These are phyloP conservation scores for Orbilia javanica DNA, from an alignment of 2,329 filamentous ascomycete species.

Conservation along the genomic window DNA sequence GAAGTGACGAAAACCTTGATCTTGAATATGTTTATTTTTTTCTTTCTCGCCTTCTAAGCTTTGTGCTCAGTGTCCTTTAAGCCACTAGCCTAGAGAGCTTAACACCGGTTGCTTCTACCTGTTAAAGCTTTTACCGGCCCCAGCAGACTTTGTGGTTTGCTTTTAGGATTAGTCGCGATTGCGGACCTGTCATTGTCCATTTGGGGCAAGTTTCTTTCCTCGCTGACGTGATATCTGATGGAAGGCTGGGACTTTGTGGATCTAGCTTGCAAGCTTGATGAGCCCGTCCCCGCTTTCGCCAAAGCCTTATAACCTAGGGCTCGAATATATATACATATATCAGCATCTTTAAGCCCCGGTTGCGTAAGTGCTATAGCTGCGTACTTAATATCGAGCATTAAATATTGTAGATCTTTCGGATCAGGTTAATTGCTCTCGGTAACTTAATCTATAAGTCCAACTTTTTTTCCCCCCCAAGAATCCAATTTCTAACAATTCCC, in stretches of 20 bases:
- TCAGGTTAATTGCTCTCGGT: background rate
- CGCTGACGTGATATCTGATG: conserved; percentile 7
- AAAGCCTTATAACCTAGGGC: background rate
- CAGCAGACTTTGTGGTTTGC: background rate
- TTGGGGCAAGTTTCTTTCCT: background rate
- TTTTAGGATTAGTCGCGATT: conserved; percentile 10
- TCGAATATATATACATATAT: background rate
- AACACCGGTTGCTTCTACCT: conserved; percentile 17
- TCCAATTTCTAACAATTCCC: background rate
- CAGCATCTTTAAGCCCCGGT: too few relatives aligned
- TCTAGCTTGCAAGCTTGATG: background rate
- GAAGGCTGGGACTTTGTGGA: background rate
- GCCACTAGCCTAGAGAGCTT: conserved; percentile 16
- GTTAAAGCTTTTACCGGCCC: background rate
- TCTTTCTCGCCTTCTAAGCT: background rate
- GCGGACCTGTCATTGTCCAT: conserved; percentile 13
- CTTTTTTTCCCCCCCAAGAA: background rate
- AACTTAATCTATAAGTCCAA: background rate
- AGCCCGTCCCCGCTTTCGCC: background rate
- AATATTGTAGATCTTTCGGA: background rate
- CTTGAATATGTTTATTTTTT: background rate
- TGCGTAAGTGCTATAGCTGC: too few relatives aligned
- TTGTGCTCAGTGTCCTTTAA: conserved; percentile 11
- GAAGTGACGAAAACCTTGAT: conserved; percentile 10
- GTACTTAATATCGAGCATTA: background rate